Percentiles rank a stretch among this genome's conserved stretches.
phyloP scores from a whole-genome alignment of 2,329 filamentous ascomycete genomes.

The Akanthomyces muscarius region DNA sequence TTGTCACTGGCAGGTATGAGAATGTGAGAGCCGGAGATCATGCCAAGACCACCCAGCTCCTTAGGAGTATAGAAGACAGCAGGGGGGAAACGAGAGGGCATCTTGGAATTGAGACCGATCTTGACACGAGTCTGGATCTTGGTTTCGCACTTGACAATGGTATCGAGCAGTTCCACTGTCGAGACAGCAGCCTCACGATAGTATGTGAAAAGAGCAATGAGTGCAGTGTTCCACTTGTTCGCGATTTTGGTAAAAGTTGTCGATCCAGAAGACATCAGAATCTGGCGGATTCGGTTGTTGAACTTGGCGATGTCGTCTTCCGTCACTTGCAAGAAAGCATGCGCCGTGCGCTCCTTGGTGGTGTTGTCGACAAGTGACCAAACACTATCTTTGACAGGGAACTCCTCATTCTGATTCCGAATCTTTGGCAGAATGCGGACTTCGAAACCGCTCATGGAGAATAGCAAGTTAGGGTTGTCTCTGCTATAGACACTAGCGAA shows the following conservation, averaged over 20 bases:
- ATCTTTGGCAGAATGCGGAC: conserved; percentile 94
- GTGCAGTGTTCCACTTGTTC: conserved; percentile 98
- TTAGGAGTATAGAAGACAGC: conserved; percentile 99
- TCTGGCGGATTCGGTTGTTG: conserved; percentile 97
- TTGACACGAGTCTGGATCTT: conserved; percentile 99
- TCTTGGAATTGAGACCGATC: conserved; percentile 98
- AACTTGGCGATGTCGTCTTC: conserved; percentile 98
- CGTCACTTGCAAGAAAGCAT: conserved; percentile 95
- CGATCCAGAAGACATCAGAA: conserved; percentile 98
- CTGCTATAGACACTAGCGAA: conserved; percentile 97
- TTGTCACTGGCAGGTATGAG: conserved; percentile 96
- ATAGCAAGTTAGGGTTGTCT: conserved; percentile 94
- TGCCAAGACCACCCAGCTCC: conserved; percentile 91
- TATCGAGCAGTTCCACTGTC: conserved; percentile 88
- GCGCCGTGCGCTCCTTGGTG: conserved; percentile 92
- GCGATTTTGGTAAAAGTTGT: conserved; percentile 99
- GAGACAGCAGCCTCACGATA: conserved; percentile 97
- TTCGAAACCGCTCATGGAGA: conserved; percentile 98
- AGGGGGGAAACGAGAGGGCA: conserved; percentile 97
- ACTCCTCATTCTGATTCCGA: conserved; percentile 92
- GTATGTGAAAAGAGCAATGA: conserved; percentile 97
- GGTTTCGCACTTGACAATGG: conserved; percentile 98
- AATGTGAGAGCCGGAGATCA: conserved; percentile 98
- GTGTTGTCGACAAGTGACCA: conserved; percentile 97
- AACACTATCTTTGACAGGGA: conserved; percentile 94